Percentiles rank a stretch among this genome's conserved stretches.
Evolutionary conservation across 176 grass and related monocot species (phyloP).

Genomic region (Cenchrus americanus): DNA sequence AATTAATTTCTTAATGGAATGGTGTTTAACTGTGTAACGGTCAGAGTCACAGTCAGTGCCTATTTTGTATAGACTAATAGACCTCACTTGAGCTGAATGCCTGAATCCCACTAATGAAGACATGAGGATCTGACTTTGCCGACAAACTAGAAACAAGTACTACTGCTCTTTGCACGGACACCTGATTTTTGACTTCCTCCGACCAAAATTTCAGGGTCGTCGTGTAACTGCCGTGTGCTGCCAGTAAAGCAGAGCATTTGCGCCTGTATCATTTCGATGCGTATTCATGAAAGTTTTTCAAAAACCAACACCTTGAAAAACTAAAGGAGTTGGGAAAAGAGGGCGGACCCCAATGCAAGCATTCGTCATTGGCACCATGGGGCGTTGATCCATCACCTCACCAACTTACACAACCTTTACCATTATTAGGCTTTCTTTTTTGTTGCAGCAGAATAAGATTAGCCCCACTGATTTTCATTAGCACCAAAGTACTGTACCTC

Average conservation of each 20-base stretch:
- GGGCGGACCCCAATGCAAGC: not conserved
- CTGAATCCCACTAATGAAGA: not conserved
- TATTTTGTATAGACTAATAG: not conserved
- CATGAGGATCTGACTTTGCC: constrained; percentile 24
- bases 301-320: not conserved
- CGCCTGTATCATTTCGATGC: not conserved
- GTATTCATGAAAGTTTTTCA: not conserved
- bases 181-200: constrained; percentile 27
- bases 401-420: not conserved
- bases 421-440: constrained; percentile 16
- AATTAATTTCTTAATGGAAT: not conserved
- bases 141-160: constrained; percentile 29
- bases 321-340: not conserved
- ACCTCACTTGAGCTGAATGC: not conserved
- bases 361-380: constrained; percentile 11
- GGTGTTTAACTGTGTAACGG: not conserved
- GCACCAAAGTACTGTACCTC: not conserved
- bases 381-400: constrained; percentile 47
- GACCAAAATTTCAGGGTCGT: constrained; percentile 16
- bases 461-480: not conserved
- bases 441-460: not conserved
- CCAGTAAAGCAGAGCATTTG: not conserved
- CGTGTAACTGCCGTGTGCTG: not conserved
- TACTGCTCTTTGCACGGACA: not conserved
- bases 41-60: not conserved